Conservation (phyloP, 148 eudicot species). For the Vaccinium myrtillus region DNA sequence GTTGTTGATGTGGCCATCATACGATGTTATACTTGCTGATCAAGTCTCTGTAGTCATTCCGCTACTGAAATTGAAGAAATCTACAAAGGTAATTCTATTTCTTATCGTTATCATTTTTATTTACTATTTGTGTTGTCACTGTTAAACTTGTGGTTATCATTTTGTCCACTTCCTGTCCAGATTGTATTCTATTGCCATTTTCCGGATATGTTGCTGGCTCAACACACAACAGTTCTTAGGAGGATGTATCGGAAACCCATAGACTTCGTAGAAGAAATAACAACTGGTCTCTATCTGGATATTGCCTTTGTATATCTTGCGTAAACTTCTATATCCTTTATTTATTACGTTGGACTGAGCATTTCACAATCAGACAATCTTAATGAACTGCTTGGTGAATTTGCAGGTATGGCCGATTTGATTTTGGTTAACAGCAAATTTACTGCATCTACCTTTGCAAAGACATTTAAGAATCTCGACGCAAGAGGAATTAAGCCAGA, state of each 20-base stretch:
- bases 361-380: not conserved
- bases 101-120: not conserved
- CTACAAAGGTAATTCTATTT: slow-evolving; percentile 53
- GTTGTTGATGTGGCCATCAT: slow-evolving; percentile 75
- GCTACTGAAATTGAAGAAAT: slow-evolving; percentile 60
- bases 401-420: slow-evolving; percentile 88
- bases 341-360: not conserved
- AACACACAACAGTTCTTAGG: slow-evolving; percentile 71
- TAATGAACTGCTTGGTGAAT: slow-evolving; percentile 4
- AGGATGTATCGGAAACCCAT: slow-evolving; percentile 86
- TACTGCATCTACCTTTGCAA: slow-evolving; percentile 89
- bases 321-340: not conserved
- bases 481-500: slow-evolving; percentile 67
- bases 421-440: slow-evolving; percentile 90
- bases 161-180: slow-evolving; percentile 33
- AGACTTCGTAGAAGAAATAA: slow-evolving; percentile 79
- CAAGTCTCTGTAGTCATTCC: slow-evolving; percentile 90
- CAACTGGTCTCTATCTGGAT: slow-evolving; percentile 56
- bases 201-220: slow-evolving; percentile 91
- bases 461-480: slow-evolving; percentile 71
- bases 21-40: slow-evolving; percentile 82
- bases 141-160: not conserved
- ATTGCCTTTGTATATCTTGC: slow-evolving; percentile 14
- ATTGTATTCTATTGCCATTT: slow-evolving; percentile 96
- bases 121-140: not conserved